Base-by-base conservation (phyloP, 208 protist species). In the Trypanosomatidae sp. region DNA sequence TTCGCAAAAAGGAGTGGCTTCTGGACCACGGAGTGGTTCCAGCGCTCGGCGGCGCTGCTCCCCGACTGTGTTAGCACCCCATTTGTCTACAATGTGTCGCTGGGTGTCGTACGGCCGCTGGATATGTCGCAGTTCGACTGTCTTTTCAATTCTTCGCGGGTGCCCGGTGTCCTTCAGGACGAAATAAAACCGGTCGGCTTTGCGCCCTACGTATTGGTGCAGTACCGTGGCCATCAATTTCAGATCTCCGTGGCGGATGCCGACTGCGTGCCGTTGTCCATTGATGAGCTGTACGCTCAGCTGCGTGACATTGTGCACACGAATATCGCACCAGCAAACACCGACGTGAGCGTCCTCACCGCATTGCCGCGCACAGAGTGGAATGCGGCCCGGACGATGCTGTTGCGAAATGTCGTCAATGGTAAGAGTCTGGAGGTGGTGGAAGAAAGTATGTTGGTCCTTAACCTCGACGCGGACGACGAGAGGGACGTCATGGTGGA, bases 61-160 rank as follows among this genome's bases (percentile, higher is more conserved):
- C 86, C 93, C 1, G 80, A 88, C 50, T 86, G 81, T 49, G 52
- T 93, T 39, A 82, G 89, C 66, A 74, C 89, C 5, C 80, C 90
- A 15, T 79, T 95, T 36, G 70, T 88, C 56, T 69, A 71, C 28
- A 12, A 77, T 65, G 79, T 76, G 3, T 93, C 93, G 0, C 77
- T 81, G 49, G 81, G 83, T 58, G 71, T 91, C 19, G 82, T 79
- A 6, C 81, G 90, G 62, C 93, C 93, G 17, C 81, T 94, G 41
- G 91, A 97, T 69, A 87, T 95, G 79, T 94, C 90, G 39, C 87
- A 93, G 79, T 88, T 87, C 56, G 83, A 90, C 71, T 88, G 84
- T 74, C 80, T 97, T 60, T 94, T 96, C 74, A 95, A 94, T 77
- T 87, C 83, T 25, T 88, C 93, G 0, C 84, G 93, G 39, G 74